Percentiles rank a stretch among this genome's conserved stretches.
These are phyloP conservation scores for Penicillium sp. DNA, from an alignment of 2,329 filamentous ascomycete genomes.

Conservation along the genomic window DNA sequence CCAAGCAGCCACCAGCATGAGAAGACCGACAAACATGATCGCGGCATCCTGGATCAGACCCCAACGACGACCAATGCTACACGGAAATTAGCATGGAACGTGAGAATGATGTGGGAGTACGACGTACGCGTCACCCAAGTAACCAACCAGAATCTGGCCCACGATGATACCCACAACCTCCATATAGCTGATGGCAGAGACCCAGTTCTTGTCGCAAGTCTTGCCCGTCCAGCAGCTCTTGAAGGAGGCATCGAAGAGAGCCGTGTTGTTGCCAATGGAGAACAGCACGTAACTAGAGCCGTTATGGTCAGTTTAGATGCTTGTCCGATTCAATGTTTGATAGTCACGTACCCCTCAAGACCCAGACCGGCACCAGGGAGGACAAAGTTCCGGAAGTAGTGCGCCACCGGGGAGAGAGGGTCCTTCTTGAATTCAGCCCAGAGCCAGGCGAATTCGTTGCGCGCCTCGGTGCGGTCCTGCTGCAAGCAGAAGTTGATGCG, in stretches of 20 bases:
- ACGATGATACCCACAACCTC: conserved; percentile 94
- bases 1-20: conserved; percentile 91
- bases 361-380: conserved; percentile 88
- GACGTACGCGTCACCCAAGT: conserved; percentile 67
- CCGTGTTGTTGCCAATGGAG: conserved; percentile 88
- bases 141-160: conserved; percentile 85
- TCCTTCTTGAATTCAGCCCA: conserved; percentile 82
- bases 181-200: conserved; percentile 81
- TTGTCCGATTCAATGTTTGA: not conserved
- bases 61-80: conserved; percentile 84
- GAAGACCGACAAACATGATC: conserved; percentile 89
- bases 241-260: conserved; percentile 76
- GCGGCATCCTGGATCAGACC: conserved; percentile 91
- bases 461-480: conserved; percentile 70
- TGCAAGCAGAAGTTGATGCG: conserved; percentile 72
- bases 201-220: conserved; percentile 77
- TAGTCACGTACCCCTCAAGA: conserved; percentile 81
- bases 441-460: conserved; percentile 65
- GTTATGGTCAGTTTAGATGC: not conserved
- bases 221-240: conserved; percentile 71
- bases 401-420: conserved; percentile 74
- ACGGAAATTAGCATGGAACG: not conserved
- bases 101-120: not conserved
- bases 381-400: conserved; percentile 87
- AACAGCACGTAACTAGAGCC: conserved; percentile 60